These are phyloP conservation scores for Calonectria pteridis DNA, from an alignment of 2,329 filamentous ascomycete species.

Conservation along the genomic window DNA sequence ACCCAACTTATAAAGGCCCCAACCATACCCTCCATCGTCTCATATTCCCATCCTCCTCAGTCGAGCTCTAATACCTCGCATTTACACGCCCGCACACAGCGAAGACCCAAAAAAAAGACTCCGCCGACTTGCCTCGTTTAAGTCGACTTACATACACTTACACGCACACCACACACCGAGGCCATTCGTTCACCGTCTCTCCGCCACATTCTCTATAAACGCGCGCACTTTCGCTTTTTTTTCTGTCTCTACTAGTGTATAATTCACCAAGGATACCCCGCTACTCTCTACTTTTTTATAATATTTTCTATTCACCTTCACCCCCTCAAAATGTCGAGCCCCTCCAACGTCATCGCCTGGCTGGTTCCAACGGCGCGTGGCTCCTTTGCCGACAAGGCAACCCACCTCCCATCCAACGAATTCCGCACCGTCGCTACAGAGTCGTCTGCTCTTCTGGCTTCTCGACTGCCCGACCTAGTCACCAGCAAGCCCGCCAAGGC, in stretches of 20 bases:
- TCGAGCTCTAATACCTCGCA: conserved; percentile 5
- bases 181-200: conserved; percentile 27
- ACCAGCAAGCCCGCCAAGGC: conserved; percentile 45
- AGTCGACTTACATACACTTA: conserved; percentile 23
- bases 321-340: conserved; percentile 26
- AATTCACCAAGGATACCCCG: conserved; percentile 24
- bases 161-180: conserved; percentile 9
- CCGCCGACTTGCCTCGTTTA: conserved; percentile 42
- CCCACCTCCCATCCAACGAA: conserved; percentile 49
- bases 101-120: neutral
- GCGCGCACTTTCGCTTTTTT: neutral
- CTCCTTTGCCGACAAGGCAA: conserved; percentile 50
- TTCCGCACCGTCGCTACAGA: conserved; percentile 42
- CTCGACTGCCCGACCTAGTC: conserved; percentile 45
- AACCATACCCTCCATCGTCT: neutral
- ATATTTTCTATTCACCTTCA: conserved; percentile 17
- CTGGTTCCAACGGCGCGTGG: conserved; percentile 53
- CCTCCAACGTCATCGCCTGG: conserved; percentile 54
- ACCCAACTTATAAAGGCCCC: conserved; percentile 17
- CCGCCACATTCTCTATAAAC: conserved; percentile 28
- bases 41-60: neutral
- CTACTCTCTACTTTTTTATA: conserved; percentile 19
- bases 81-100: neutral
- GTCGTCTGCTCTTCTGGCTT: conserved; percentile 43
- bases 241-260: neutral